Percentiles rank a stretch among this genome's conserved stretches.
Evolutionary conservation across 2,329 filamentous ascomycete genomes (phyloP).

Genomic region (Colletotrichum cordylinicola): DNA sequence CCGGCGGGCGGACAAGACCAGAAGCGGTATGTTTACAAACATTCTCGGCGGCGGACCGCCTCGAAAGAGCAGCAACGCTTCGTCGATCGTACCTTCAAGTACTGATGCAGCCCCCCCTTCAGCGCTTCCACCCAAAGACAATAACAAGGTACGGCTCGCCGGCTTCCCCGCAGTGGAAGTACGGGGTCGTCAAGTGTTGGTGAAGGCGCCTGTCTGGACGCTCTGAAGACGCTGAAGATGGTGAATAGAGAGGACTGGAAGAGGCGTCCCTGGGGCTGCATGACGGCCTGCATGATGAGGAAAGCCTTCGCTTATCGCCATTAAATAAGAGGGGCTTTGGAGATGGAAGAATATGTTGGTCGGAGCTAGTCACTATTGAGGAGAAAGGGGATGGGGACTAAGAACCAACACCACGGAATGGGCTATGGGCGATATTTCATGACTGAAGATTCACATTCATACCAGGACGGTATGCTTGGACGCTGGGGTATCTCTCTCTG

Average conservation of each 20-base stretch:
- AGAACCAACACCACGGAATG: not conserved
- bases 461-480: conserved; percentile 10
- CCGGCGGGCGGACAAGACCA: conserved; percentile 46
- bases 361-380: not conserved
- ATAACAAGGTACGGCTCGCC: conserved; percentile 72
- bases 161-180: conserved; percentile 80
- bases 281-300: not conserved
- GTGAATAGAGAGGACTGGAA: not conserved
- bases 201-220: conserved; percentile 78
- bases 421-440: conserved; percentile 1
- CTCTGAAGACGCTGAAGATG: conserved; percentile 32
- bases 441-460: conserved; percentile 22
- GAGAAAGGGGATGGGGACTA: not conserved
- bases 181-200: conserved; percentile 74
- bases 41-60: conserved; percentile 23
- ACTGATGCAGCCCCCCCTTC: conserved; percentile 44
- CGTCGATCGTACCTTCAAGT: conserved; percentile 30
- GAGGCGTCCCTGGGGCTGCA: not conserved
- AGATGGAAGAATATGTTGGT: not conserved
- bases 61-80: conserved; percentile 39
- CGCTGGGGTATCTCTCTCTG: not conserved
- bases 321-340: not conserved
- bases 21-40: conserved; percentile 49
- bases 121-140: conserved; percentile 49
- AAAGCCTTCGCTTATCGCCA: not conserved